Conservation (phyloP, 805 yeast genomes). For the Komagataella populi region DNA sequence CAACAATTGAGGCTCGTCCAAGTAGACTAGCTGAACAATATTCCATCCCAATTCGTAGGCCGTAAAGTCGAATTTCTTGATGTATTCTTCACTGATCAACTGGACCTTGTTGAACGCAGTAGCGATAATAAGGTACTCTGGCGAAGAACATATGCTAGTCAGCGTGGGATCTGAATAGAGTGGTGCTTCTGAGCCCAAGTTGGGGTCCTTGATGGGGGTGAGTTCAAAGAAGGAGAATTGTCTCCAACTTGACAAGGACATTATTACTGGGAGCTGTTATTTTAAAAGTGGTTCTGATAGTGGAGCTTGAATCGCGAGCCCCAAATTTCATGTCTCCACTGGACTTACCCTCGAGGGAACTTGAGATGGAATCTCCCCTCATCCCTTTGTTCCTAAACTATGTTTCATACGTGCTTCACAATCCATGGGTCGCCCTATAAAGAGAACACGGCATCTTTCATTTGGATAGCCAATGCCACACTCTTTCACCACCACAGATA, state of each 20-base stretch:
- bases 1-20: conserved; percentile 36
- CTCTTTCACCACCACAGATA: not conserved
- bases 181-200: conserved; percentile 42
- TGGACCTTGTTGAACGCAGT: conserved; percentile 38
- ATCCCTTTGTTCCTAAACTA: not conserved
- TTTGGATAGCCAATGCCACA: not conserved
- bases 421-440: not conserved
- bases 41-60: conserved; percentile 58
- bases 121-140: conserved; percentile 45
- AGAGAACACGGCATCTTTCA: not conserved
- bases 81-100: conserved; percentile 38
- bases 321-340: not conserved
- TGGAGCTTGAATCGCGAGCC: not conserved
- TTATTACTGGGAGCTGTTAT: conserved; percentile 2
- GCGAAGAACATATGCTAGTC: conserved; percentile 47
- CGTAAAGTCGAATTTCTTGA: conserved; percentile 32
- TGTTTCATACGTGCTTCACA: not conserved
- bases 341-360: not conserved
- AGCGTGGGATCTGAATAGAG: conserved; percentile 71
- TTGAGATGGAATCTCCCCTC: not conserved
- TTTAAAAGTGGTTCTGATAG: not conserved
- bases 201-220: conserved; percentile 77
- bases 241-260: conserved; percentile 25
- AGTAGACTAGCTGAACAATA: conserved; percentile 40
- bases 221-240: conserved; percentile 81